Percentiles rank a stretch among this genome's conserved stretches.
These are phyloP conservation scores for Trichoderma sp. DNA, from an alignment of 2,329 filamentous ascomycete species.

Conservation along the genomic window DNA sequence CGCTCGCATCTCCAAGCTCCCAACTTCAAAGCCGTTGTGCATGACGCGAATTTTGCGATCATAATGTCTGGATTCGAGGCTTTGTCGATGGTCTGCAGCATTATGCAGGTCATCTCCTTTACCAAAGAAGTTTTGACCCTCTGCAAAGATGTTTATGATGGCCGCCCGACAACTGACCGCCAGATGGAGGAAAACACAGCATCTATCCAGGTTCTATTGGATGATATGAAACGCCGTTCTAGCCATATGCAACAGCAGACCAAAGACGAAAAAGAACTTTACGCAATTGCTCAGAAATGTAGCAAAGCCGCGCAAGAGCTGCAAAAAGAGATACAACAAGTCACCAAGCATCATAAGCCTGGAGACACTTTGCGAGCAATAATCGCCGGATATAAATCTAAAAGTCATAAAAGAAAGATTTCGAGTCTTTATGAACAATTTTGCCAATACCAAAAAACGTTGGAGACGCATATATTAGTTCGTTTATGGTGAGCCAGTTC, in stretches of 20 bases:
- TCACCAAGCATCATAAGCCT: neutral
- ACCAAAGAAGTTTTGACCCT: neutral
- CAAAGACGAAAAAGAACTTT: neutral
- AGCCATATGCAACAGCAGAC: neutral
- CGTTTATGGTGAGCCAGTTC: neutral
- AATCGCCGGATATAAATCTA: neutral
- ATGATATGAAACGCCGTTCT: neutral
- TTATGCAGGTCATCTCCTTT: slow-evolving; percentile 1
- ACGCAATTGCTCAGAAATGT: neutral
- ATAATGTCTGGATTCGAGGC: neutral
- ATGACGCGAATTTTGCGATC: too few relatives aligned
- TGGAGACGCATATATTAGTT: neutral
- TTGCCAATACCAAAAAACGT: neutral
- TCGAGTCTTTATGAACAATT: neutral
- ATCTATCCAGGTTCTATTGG: neutral
- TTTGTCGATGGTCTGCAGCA: neutral
- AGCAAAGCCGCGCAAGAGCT: neutral
- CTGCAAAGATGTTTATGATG: neutral
- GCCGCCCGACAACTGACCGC: neutral
- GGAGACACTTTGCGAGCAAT: neutral
- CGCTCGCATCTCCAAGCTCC: too few relatives aligned
- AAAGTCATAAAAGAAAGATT: neutral
- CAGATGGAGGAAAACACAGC: neutral
- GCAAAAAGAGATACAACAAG: neutral
- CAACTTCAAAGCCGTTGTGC: too few relatives aligned